Evolutionary conservation across 306 rosid genomes (phyloP), one percentile per base, ranked within the genome.

Genomic region (Prunus campanulata): DNA sequence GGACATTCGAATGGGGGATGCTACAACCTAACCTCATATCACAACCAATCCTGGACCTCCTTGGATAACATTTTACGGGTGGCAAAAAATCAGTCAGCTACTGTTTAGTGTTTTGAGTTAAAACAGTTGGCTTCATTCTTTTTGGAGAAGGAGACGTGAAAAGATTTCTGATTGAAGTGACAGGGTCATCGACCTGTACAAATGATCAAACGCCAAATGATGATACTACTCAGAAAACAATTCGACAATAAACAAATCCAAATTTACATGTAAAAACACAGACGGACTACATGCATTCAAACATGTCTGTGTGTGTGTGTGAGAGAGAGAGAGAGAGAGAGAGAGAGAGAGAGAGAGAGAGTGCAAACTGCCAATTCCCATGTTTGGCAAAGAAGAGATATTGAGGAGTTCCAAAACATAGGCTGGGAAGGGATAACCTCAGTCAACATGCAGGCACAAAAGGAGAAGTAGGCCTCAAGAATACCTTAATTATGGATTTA

Each of bases 131-230:
- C 87, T 89, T 95, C 81, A 42, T 61, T 86, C 86, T 90, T 79
- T 86, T 92, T 0, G 81, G 83, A 35, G 97, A 79, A 57, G 96
- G 91, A 84, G 93, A 89, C 83, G 22, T 86, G 87, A 92, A 92
- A 72, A 96, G 93, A 72, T 83, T 88, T 70, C 92, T 85, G 46
- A 91, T 88, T 2, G 98, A 92, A 74, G 87, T 81, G 8, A 95
- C 54, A 5, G 99, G 99, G 80, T 92, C 97, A 74, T 92, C 93
- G 14, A 92, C 97, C 99, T 95, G 93, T 82, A 89, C 42, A 70
- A 51, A 83, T 60, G 70, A 65, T 32, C 74, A 29, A 59, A 67
- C 57, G 56, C 27, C 83, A 83, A 84, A 76, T 64, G 15, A 57
- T 66, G 47, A 64, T 61, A 52, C 70, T 30, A 51, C 78, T 60